phyloP scores from a whole-genome alignment of 768 basidiomycete genomes.

The Leccinum boreale region DNA sequence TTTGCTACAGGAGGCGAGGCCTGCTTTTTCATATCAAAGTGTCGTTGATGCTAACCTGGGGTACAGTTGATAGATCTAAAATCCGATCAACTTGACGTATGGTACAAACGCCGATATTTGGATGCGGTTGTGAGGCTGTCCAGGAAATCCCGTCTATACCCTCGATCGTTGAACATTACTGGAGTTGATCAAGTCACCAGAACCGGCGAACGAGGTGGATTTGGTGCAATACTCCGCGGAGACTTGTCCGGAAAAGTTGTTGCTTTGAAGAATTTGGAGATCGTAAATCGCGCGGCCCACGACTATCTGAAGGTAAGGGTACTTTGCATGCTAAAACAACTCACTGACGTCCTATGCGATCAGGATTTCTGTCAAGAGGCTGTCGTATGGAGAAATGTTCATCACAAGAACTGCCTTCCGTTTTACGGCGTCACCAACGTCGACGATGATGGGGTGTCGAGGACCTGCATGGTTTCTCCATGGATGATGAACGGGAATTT shows the following conservation, averaged over 20 bases:
- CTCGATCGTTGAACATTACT: conserved; percentile 22
- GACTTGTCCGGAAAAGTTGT: conserved; percentile 24
- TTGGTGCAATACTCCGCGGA: conserved; percentile 33
- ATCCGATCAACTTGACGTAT: conserved; percentile 17
- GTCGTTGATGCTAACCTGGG: neutral
- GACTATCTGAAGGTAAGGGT: conserved; percentile 26
- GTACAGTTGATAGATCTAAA: conserved; percentile 24
- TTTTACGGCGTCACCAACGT: conserved; percentile 27
- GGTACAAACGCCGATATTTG: conserved; percentile 29
- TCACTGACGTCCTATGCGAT: conserved; percentile 5
- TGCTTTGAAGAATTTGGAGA: conserved; percentile 31
- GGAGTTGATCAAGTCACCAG: conserved; percentile 10
- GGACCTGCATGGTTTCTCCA: conserved; percentile 21
- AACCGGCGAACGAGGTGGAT: conserved; percentile 27
- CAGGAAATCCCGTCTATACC: conserved; percentile 27
- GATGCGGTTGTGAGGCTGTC: conserved; percentile 30
- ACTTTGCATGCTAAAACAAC: neutral
- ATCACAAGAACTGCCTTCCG: conserved; percentile 28
- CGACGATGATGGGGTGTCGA: conserved; percentile 7
- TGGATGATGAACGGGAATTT: conserved; percentile 32
- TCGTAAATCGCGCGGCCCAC: conserved; percentile 17
- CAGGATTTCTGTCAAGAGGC: conserved; percentile 31
- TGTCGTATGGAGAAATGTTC: conserved; percentile 30
- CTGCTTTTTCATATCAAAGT: neutral
- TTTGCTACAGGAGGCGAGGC: conserved; percentile 23